Conservation (phyloP, 495 filamentous ascomycete species). For the Aspergillus ellipticus region DNA sequence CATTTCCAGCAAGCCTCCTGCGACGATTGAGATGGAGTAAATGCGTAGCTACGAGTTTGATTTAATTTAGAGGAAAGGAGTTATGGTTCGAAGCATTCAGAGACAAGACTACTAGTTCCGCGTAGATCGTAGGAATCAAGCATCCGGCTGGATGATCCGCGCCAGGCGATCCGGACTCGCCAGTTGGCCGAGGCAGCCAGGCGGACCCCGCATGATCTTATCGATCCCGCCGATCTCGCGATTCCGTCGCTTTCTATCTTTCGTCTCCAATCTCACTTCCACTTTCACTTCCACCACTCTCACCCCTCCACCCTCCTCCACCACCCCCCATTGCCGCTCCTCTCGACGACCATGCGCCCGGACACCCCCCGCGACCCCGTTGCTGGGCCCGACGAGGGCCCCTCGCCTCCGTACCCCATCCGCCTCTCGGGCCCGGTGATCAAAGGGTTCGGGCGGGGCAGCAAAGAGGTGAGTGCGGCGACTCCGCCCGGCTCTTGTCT, state of each 20-base stretch:
- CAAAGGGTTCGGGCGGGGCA: slow-evolving; percentile 89
- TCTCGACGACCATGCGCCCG: slow-evolving; percentile 32
- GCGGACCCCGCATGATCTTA: neutral
- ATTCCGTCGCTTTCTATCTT: slow-evolving; percentile 1
- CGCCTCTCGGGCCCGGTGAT: slow-evolving; percentile 79
- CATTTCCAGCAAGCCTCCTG: slow-evolving; percentile 76
- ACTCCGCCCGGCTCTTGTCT: no score
- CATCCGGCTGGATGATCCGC: no score
- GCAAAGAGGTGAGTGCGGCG: slow-evolving; percentile 61
- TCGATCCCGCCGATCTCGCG: neutral
- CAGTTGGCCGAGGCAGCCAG: neutral
- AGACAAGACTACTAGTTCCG: no score
- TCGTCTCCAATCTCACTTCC: slow-evolving; percentile 2
- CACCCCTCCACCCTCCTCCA: neutral
- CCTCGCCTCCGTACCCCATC: slow-evolving; percentile 74
- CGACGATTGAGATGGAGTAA: slow-evolving; percentile 74
- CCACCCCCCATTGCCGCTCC: neutral
- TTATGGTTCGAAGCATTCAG: slow-evolving; percentile 1
- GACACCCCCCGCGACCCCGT: slow-evolving; percentile 54
- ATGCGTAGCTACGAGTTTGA: slow-evolving; percentile 2
- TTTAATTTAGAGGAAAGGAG: slow-evolving; percentile 4
- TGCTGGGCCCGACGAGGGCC: slow-evolving; percentile 67
- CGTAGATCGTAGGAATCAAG: no score
- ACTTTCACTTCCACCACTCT: neutral
- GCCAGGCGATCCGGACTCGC: neutral